These are phyloP conservation scores for Ilex paraguariensis DNA, from an alignment of 305 asterid genomes.

Conservation along the genomic window DNA sequence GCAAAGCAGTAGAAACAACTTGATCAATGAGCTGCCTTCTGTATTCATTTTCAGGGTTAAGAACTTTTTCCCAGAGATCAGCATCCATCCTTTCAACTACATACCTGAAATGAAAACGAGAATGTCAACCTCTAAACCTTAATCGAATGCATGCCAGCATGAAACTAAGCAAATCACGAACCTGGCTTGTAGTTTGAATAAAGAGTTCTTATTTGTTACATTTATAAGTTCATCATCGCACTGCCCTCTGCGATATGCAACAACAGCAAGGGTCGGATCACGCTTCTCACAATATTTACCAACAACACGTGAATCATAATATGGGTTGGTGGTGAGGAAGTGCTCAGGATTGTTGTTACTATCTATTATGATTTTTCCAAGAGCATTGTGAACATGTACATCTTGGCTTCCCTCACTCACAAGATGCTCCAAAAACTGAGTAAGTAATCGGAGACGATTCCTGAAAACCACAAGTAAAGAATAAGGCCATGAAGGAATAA, in stretches of 20 bases:
- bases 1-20: constrained; percentile 91
- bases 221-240: not conserved
- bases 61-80: constrained; percentile 96
- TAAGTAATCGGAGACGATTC: not conserved
- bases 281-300: constrained; percentile 1
- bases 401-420: constrained; percentile 96
- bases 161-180: not conserved
- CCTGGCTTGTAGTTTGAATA: not conserved
- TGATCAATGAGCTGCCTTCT: constrained; percentile 23
- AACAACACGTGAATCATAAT: constrained; percentile 2
- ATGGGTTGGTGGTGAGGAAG: constrained; percentile 6
- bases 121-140: not conserved
- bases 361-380: not conserved
- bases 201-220: constrained; percentile 1
- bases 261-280: constrained; percentile 2
- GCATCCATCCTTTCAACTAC: constrained; percentile 19
- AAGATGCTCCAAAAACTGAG: constrained; percentile 3
- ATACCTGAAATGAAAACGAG: not conserved
- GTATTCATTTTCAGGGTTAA: constrained; percentile 40
- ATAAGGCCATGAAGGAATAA: not conserved
- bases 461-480: not conserved
- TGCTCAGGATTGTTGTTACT: constrained; percentile 3
- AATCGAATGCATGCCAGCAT: not conserved
- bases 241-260: constrained; percentile 2
- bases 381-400: constrained; percentile 3